phyloP scores from a whole-genome alignment of 1,284 basidiomycete species.

The Apiotrichum brassicae region DNA sequence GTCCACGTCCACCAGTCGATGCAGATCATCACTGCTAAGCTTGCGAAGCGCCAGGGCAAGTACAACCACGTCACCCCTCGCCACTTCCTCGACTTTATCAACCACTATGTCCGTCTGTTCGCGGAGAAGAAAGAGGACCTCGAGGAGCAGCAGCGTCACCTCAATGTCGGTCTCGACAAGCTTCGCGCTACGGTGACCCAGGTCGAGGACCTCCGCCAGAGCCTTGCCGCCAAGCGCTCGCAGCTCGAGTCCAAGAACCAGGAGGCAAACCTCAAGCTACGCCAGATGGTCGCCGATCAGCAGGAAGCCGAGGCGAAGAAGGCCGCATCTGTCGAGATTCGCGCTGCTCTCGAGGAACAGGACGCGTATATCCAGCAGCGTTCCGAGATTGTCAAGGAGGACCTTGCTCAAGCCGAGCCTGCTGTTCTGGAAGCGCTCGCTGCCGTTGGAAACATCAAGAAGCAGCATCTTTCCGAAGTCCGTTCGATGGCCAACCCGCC shows the following conservation, averaged over 20 bases:
- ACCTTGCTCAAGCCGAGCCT: constrained; percentile 95
- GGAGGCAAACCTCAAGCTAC: constrained; percentile 94
- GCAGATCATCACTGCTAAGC: constrained; percentile 78
- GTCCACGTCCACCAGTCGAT: constrained; percentile 89
- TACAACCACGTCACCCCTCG: constrained; percentile 97
- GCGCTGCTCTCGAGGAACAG: constrained; percentile 84
- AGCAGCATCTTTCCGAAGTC: constrained; percentile 94
- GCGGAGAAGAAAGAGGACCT: constrained; percentile 97
- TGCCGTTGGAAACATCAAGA: constrained; percentile 95
- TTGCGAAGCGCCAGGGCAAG: constrained; percentile 85
- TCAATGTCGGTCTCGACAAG: constrained; percentile 97
- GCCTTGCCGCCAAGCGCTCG: constrained; percentile 86
- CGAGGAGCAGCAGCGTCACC: constrained; percentile 97
- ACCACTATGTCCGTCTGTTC: constrained; percentile 94
- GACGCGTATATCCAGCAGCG: constrained; percentile 85
- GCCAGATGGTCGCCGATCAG: constrained; percentile 97
- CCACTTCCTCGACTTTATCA: constrained; percentile 97
- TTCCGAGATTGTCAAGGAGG: constrained; percentile 80
- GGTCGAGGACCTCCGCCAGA: constrained; percentile 92
- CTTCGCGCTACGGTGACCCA: constrained; percentile 90
- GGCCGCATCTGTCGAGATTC: constrained; percentile 89
- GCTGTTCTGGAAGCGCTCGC: constrained; percentile 91
- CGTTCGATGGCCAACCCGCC: constrained; percentile 98
- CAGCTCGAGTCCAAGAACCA: constrained; percentile 89
- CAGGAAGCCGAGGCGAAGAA: constrained; percentile 99